Percentiles rank a stretch among this genome's conserved stretches.
These are phyloP conservation scores for Thalassiosira profunda DNA, from an alignment of 108 stramenopile species.

Conservation along the genomic window DNA sequence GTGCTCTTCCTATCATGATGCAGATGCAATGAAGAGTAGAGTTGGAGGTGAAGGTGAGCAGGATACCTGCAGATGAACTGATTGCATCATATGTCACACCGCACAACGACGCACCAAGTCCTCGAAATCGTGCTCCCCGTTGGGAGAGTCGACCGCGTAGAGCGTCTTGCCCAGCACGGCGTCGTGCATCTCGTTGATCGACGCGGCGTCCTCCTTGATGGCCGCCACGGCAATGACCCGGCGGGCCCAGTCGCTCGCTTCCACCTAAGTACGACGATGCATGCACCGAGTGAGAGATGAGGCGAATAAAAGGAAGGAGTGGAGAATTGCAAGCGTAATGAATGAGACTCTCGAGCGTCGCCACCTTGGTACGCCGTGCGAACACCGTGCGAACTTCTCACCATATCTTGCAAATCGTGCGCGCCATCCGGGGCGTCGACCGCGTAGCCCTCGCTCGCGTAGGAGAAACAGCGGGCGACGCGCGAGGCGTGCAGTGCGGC, in stretches of 20 bases:
- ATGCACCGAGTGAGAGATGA: too few relatives aligned
- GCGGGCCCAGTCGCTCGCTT: neutral
- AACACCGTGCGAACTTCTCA: too few relatives aligned
- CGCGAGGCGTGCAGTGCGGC: neutral
- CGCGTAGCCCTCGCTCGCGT: neutral
- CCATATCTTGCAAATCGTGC: slow-evolving; percentile 12
- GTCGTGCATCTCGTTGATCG: slow-evolving; percentile 28
- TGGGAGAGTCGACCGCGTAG: slow-evolving; percentile 41
- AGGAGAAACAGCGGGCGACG: too few relatives aligned
- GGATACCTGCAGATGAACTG: too few relatives aligned
- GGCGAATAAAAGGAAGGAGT: too few relatives aligned
- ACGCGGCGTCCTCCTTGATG: slow-evolving; percentile 6
- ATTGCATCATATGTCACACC: too few relatives aligned
- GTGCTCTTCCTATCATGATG: slow-evolving; percentile 45
- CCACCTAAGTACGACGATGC: too few relatives aligned
- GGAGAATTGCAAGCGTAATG: too few relatives aligned
- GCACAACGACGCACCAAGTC: slow-evolving; percentile 46
- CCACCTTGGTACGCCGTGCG: too few relatives aligned
- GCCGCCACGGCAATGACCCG: slow-evolving; percentile 5
- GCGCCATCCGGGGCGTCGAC: slow-evolving; percentile 16
- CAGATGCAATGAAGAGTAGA: too few relatives aligned
- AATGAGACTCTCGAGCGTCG: too few relatives aligned
- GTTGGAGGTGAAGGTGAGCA: too few relatives aligned
- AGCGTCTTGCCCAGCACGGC: slow-evolving; percentile 23
- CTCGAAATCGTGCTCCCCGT: slow-evolving; percentile 48